phyloP scores from a whole-genome alignment of 768 basidiomycete genomes.

The Auriscalpium microsporum region DNA sequence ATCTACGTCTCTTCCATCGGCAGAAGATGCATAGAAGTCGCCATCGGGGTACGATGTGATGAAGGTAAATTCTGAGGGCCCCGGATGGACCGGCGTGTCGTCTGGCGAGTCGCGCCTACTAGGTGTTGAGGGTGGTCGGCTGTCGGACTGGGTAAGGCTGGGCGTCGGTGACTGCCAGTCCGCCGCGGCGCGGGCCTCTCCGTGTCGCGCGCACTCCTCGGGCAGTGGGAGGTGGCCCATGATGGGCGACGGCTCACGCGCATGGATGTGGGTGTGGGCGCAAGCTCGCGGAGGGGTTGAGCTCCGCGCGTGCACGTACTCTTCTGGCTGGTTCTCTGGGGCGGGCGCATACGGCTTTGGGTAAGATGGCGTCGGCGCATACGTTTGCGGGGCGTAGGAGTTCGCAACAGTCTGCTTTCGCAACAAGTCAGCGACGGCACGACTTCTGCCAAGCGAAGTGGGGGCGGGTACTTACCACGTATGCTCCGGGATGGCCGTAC shows the following conservation, averaged over 20 bases:
- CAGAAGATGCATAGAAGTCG: background rate
- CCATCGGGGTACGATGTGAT: background rate
- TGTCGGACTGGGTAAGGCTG: background rate
- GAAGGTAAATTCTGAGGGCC: background rate
- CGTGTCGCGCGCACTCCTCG: constrained; percentile 2
- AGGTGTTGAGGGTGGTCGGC: background rate
- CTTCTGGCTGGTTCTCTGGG: background rate
- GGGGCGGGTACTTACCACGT: constrained; percentile 11
- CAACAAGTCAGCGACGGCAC: background rate
- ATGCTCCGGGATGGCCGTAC: background rate
- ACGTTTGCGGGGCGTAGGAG: background rate
- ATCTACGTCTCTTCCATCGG: background rate
- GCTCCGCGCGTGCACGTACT: background rate
- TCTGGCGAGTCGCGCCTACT: background rate
- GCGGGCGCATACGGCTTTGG: background rate
- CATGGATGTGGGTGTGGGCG: background rate
- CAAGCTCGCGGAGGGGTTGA: background rate
- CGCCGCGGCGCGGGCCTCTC: background rate
- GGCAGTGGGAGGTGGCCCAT: constrained; percentile 13
- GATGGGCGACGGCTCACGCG: constrained; percentile 5
- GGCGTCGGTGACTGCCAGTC: background rate
- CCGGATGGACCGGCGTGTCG: background rate
- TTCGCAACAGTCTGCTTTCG: background rate
- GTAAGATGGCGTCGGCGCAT: background rate
- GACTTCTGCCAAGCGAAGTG: constrained; percentile 1